Base-by-base conservation (phyloP, 2,329 filamentous ascomycete genomes). In the Alternaria ventricosa region DNA sequence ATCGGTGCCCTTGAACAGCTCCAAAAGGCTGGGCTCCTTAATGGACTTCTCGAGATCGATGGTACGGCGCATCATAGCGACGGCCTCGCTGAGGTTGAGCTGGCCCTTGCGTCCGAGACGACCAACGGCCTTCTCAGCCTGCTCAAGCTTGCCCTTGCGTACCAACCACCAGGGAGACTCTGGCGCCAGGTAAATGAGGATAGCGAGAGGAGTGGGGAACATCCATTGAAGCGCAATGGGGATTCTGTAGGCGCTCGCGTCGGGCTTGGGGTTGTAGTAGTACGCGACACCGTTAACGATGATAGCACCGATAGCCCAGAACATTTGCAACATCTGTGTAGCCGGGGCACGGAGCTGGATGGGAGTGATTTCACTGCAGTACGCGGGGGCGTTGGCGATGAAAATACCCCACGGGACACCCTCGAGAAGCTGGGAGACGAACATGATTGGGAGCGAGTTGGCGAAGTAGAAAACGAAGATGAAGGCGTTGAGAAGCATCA, bases 321-420 rank as follows among this genome's bases (percentile, higher is more conserved):
- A 88, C 87, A 89, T 89, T 79, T 90, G 88, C 77, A 90, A 70
- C 84, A 87, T 89, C 78, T 87, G 85, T 3, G 88, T 90, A 5
- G 83, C 84, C 20, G 87, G 84, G 57, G 85, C 88, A 75, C 87
- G 79, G 58, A 90, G 78, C 71, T 80, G 80, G 56, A 90, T 83
- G 1, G 88, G 88, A 3, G 88, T 86, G 60, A 90, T 88, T 75
- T 90, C 88, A 71, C 79, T 80, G 77, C 84, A 87, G 80, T 89
- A 90, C 7, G 88, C 88, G 1, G 88, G 88, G 5, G 88, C 84
- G 73, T 89, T 89, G 74, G 88, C 87, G 68, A 89, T 88, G 76
- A 90, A 90, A 71, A 90, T 85, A 25, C 88, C 88, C 88, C 88
- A 90, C 3, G 88, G 88, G 5, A 90, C 72, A 64, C 88, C 88